These are phyloP conservation scores for Citrus maxima DNA, from an alignment of 345 rosid genomes.

Conservation along the genomic window DNA sequence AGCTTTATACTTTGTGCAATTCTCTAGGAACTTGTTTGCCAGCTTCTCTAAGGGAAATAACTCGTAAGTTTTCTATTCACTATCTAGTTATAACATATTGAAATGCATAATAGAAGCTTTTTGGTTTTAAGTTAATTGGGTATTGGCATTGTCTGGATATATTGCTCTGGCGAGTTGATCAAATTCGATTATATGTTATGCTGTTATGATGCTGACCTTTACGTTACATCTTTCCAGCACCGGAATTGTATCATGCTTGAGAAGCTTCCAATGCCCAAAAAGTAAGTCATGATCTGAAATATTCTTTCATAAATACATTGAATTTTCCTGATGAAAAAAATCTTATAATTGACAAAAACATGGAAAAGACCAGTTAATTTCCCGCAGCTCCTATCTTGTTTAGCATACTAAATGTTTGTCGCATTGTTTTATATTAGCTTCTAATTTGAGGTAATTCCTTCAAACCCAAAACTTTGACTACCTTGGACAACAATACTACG, in stretches of 20 bases:
- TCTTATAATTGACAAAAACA: background rate
- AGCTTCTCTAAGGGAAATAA: constrained; percentile 22
- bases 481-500: background rate
- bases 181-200: background rate
- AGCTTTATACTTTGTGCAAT: background rate
- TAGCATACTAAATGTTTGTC: background rate
- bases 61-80: constrained; percentile 17
- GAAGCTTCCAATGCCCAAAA: constrained; percentile 7
- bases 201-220: background rate
- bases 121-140: too few species aligned
- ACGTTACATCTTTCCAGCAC: constrained; percentile 3
- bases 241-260: constrained; percentile 20
- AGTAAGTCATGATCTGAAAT: constrained; percentile 19
- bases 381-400: background rate
- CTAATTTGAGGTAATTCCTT: background rate
- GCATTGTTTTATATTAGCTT: too few species aligned
- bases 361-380: background rate
- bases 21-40: constrained; percentile 40
- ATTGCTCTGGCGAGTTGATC: background rate
- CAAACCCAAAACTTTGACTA: background rate
- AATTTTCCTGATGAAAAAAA: background rate
- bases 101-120: too few species aligned
- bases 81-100: too few species aligned
- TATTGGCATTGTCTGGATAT: background rate
- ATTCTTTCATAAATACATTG: background rate